These are phyloP conservation scores for Pseudozyma thailandica DNA, from an alignment of 1,284 basidiomycete species.

Conservation along the genomic window DNA sequence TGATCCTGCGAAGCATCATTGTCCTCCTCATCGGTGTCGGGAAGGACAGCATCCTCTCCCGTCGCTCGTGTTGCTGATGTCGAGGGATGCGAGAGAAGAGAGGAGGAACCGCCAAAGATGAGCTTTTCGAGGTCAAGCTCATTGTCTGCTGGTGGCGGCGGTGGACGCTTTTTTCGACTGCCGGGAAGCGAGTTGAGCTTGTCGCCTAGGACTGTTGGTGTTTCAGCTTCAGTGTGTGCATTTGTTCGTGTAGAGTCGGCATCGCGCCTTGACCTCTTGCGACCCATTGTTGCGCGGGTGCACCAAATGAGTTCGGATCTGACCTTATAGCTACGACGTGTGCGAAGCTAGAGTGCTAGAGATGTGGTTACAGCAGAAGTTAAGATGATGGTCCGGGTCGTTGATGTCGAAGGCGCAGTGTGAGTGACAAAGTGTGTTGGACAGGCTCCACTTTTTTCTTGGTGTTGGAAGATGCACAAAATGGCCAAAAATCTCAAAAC, in stretches of 20 bases:
- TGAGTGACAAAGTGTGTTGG: neutral
- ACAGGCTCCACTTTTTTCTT: slow-evolving; percentile 20
- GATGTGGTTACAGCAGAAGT: neutral
- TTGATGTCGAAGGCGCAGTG: neutral
- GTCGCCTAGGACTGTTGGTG: slow-evolving; percentile 23
- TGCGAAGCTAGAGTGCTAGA: neutral
- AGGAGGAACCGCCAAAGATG: slow-evolving; percentile 45
- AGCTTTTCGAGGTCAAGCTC: slow-evolving; percentile 52
- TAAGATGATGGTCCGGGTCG: neutral
- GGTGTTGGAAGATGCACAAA: neutral
- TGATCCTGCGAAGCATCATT: slow-evolving; percentile 6
- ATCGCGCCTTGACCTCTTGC: slow-evolving; percentile 42
- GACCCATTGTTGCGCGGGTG: slow-evolving; percentile 20
- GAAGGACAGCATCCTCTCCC: slow-evolving; percentile 5
- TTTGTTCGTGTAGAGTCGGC: slow-evolving; percentile 1
- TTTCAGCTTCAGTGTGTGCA: neutral
- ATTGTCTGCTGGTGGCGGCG: slow-evolving; percentile 36
- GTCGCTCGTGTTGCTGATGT: slow-evolving; percentile 13
- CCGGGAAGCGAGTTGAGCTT: slow-evolving; percentile 19
- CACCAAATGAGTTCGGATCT: neutral
- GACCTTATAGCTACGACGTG: neutral
- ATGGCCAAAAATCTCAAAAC: slow-evolving; percentile 8
- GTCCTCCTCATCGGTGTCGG: slow-evolving; percentile 18
- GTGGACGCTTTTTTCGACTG: slow-evolving; percentile 40
- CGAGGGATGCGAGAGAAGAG: slow-evolving; percentile 32